Conservation (phyloP, 2,329 filamentous ascomycete genomes). For the Plectosphaerella sp. region DNA sequence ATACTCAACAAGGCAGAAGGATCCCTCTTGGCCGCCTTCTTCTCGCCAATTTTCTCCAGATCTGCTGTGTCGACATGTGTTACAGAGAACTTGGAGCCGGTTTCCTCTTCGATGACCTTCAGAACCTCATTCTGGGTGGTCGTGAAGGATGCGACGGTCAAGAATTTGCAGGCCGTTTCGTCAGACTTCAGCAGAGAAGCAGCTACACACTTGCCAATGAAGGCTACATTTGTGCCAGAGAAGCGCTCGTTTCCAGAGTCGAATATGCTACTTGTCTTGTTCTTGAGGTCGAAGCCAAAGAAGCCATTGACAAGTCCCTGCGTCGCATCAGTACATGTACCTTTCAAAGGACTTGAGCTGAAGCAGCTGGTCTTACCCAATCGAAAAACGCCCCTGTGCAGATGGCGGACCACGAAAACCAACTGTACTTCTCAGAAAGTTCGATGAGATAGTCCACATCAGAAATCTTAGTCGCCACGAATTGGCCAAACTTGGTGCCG, state of each 20-base stretch:
- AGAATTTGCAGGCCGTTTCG: constrained; percentile 52
- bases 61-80: constrained; percentile 27
- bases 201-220: constrained; percentile 47
- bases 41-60: constrained; percentile 29
- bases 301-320: constrained; percentile 34
- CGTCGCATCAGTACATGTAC: too few relatives aligned
- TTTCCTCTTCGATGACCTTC: constrained; percentile 44
- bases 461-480: too few relatives aligned
- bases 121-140: constrained; percentile 55
- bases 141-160: constrained; percentile 53
- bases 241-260: constrained; percentile 50
- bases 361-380: too few relatives aligned
- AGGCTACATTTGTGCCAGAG: constrained; percentile 43
- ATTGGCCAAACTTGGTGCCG: too few relatives aligned
- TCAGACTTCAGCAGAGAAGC: constrained; percentile 42
- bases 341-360: too few relatives aligned
- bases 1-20: too few relatives aligned
- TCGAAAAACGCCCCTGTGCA: too few relatives aligned
- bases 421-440: too few relatives aligned
- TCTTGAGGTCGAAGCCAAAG: constrained; percentile 8
- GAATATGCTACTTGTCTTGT: constrained; percentile 46
- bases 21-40: constrained; percentile 25
- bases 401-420: too few relatives aligned
- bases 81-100: constrained; percentile 45
- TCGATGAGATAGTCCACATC: too few relatives aligned